A percentile compares a stretch with the other conserved stretches of the same genome.
These are phyloP conservation scores for Curvularia verruculosa DNA, from an alignment of 2,329 filamentous ascomycete species.

Conservation along the genomic window DNA sequence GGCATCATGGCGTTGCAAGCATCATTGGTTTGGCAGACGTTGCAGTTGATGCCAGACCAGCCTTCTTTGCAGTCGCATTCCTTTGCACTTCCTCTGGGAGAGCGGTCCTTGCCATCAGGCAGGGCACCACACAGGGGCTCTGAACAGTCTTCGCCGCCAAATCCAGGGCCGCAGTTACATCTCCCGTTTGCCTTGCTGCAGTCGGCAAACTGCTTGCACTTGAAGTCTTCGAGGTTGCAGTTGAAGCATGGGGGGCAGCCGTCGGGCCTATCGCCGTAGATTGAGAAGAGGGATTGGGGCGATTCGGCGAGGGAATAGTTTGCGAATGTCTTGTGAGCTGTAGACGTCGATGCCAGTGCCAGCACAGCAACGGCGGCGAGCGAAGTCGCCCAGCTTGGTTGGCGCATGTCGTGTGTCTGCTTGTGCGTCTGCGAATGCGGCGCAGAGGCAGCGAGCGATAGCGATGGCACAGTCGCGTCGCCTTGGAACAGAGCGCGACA, in stretches of 20 bases:
- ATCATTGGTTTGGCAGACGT: conserved; percentile 80
- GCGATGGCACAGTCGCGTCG: neutral
- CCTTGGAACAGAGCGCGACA: neutral
- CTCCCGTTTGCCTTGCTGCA: conserved; percentile 92
- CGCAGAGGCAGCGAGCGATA: conserved; percentile 30
- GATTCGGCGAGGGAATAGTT: conserved; percentile 61
- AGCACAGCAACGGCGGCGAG: conserved; percentile 38
- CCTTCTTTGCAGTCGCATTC: conserved; percentile 86
- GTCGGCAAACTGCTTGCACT: conserved; percentile 85
- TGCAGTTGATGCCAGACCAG: conserved; percentile 98
- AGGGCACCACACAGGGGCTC: conserved; percentile 90
- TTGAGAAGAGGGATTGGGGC: conserved; percentile 62
- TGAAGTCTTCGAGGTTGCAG: conserved; percentile 91
- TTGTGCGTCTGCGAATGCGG: conserved; percentile 24
- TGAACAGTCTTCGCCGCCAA: conserved; percentile 92
- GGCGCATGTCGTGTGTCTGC: conserved; percentile 44
- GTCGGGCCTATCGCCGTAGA: conserved; percentile 75
- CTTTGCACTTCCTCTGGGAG: conserved; percentile 70
- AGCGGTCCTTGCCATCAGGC: conserved; percentile 75
- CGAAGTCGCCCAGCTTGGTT: conserved; percentile 39
- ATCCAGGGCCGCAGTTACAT: conserved; percentile 89
- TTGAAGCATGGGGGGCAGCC: conserved; percentile 94
- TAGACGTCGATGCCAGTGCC: conserved; percentile 27
- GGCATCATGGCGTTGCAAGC: conserved; percentile 91
- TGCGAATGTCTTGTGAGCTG: conserved; percentile 41